Evolutionary conservation across 2,329 filamentous ascomycete genomes (phyloP), one percentile per base, ranked within the genome.

Genomic region (Exophiala aquamarina): DNA sequence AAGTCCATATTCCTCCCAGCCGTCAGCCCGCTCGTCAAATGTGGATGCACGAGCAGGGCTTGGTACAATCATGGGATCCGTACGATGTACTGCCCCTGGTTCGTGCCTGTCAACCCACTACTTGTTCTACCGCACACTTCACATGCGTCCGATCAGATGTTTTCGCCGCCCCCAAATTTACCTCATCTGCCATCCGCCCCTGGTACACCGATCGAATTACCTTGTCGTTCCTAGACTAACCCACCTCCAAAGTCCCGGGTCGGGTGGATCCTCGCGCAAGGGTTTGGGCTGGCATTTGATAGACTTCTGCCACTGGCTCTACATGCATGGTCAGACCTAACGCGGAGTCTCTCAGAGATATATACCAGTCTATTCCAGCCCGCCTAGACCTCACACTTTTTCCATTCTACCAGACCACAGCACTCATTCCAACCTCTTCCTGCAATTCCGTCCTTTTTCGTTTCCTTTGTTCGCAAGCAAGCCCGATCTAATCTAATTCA

Each of bases 151-250:
- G 23, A 26, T 26, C 11, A 26, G 23, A 26, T 11, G 23, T 26
- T 26, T n/a, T 26, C 23, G 23, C 51, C 50, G 51, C 51, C 51
- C 51, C 51, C 51, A 54, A 54, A 54, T 50, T 50, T 54, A 54
- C 44, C 43, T 41, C 46, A 50, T 50, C 39, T 35, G 23, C 21
- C 34, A 34, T 35, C 39, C 21, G 23, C 8, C 20, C 17, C 35
- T 19, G n/a, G 13, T 33, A 28, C 44, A 32, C 29, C 36, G 42
- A 29, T 46, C 44, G 36, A 18, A 13, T 29, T 14, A 31, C 43
- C 11, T 29, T 40, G 31, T 19, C 43, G 8, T 38, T 38, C 29
- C 29, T 11, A 28, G 43, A 19, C 28, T 39, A 35, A 33, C n/a
- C 26, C 23, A 26, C 6, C 23, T 26, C 23, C 23, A 26, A 26